Conservation (phyloP, 345 rosid genomes). For the Sapria himalayana region DNA sequence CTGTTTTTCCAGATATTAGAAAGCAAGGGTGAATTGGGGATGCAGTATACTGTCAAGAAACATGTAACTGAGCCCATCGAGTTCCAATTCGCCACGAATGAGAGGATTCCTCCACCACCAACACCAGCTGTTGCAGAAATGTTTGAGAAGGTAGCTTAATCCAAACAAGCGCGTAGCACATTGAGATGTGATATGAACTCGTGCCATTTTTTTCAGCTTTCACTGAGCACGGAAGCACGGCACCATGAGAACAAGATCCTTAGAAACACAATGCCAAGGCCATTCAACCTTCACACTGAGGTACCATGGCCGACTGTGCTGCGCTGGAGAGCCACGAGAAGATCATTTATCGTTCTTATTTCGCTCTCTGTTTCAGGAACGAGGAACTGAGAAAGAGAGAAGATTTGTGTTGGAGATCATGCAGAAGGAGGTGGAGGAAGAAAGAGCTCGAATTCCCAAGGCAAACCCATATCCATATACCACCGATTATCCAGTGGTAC, state of each 20-base stretch:
- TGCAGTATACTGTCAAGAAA: slow-evolving; percentile 57
- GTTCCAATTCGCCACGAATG: slow-evolving; percentile 73
- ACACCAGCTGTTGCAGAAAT: slow-evolving; percentile 31
- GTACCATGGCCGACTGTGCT: slow-evolving; percentile 17
- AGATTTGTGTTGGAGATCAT: slow-evolving; percentile 33
- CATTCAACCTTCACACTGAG: slow-evolving; percentile 81
- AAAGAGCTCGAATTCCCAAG: slow-evolving; percentile 52
- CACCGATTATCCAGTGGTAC: slow-evolving; percentile 92
- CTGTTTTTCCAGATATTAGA: slow-evolving; percentile 53
- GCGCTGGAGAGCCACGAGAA: neutral
- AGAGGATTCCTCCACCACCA: slow-evolving; percentile 56
- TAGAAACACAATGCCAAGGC: slow-evolving; percentile 64
- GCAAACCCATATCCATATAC: slow-evolving; percentile 90
- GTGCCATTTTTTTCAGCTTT: slow-evolving; percentile 30
- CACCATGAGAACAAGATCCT: slow-evolving; percentile 34
- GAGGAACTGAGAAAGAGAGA: slow-evolving; percentile 80
- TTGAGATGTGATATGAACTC: neutral
- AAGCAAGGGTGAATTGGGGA: slow-evolving; percentile 81
- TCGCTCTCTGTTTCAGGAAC: slow-evolving; percentile 28
- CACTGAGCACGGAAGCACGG: slow-evolving; percentile 53
- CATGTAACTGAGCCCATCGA: slow-evolving; percentile 65
- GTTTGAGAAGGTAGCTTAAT: slow-evolving; percentile 48
- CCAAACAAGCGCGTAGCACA: neutral
- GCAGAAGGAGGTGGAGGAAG: slow-evolving; percentile 51
- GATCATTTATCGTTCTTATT: neutral